Conservation (phyloP, 495 filamentous ascomycete genomes). For the Aspergillus cristatus region DNA sequence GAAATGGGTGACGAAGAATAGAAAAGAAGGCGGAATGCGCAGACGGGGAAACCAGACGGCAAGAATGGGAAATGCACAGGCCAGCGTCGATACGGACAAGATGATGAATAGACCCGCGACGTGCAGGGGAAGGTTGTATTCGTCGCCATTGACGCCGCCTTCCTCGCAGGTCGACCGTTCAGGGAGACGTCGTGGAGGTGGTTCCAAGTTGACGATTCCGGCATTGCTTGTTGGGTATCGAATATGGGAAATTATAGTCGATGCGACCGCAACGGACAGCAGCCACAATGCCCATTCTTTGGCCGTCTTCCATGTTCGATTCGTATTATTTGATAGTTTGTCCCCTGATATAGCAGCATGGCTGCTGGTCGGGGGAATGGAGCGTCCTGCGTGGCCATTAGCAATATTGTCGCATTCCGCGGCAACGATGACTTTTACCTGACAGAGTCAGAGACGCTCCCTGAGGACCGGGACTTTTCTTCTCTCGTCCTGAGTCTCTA, state of each 20-base stretch:
- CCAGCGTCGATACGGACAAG: constrained; percentile 48
- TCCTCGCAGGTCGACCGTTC: constrained; percentile 18
- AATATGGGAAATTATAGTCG: constrained; percentile 16
- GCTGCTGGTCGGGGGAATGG: constrained; percentile 7
- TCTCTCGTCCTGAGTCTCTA: constrained; percentile 6
- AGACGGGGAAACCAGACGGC: constrained; percentile 26
- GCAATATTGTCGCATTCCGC: neutral
- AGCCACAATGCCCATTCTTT: constrained; percentile 20
- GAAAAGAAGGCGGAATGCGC: constrained; percentile 28
- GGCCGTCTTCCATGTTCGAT: constrained; percentile 10
- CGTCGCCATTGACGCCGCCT: constrained; percentile 14
- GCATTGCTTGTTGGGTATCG: neutral
- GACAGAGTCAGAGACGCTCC: constrained; percentile 26
- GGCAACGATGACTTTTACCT: constrained; percentile 13
- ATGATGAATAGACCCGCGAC: constrained; percentile 63
- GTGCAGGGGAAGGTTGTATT: constrained; percentile 52
- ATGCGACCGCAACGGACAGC: constrained; percentile 17
- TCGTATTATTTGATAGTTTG: constrained; percentile 1
- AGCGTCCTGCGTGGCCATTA: constrained; percentile 12
- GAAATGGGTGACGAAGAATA: constrained; percentile 67
- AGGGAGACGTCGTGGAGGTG: neutral
- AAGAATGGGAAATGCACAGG: constrained; percentile 34
- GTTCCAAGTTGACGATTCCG: neutral
- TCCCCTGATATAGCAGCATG: constrained; percentile 1
- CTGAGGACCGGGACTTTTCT: neutral